Percentiles rank a stretch among this genome's conserved stretches.
phyloP scores from a whole-genome alignment of 345 rosid species.

The Lagerstroemia speciosa region DNA sequence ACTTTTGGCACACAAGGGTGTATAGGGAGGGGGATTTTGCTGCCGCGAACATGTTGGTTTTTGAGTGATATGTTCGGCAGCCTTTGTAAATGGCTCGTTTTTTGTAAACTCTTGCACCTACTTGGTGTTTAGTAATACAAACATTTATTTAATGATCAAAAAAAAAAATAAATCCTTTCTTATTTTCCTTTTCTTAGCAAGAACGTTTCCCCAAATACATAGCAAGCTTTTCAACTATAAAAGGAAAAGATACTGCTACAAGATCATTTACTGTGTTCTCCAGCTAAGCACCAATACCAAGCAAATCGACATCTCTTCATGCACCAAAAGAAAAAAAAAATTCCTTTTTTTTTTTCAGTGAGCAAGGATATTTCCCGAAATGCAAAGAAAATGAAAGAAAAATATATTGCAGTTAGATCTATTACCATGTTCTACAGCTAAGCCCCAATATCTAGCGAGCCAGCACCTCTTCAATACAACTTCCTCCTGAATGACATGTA shows the following conservation, averaged over 20 bases:
- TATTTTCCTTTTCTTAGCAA: background rate
- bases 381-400: background rate
- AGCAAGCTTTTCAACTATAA: background rate
- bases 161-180: background rate
- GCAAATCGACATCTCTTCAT: background rate
- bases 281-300: background rate
- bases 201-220: background rate
- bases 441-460: conserved; percentile 98
- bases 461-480: conserved; percentile 98
- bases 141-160: too few species aligned
- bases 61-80: too few species aligned
- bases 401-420: background rate
- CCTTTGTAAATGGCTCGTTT: too few species aligned
- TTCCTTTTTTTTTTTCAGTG: background rate
- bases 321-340: background rate
- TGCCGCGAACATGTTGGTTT: too few species aligned
- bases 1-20: too few species aligned
- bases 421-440: conserved; percentile 74
- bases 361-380: too few species aligned
- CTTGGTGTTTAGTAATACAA: too few species aligned
- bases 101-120: too few species aligned
- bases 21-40: too few species aligned
- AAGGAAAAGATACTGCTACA: background rate
- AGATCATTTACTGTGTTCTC: background rate
- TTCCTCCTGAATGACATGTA: conserved; percentile 59